These are phyloP conservation scores for Trichoderma koningii DNA, from an alignment of 2,329 filamentous ascomycete species.

Conservation along the genomic window DNA sequence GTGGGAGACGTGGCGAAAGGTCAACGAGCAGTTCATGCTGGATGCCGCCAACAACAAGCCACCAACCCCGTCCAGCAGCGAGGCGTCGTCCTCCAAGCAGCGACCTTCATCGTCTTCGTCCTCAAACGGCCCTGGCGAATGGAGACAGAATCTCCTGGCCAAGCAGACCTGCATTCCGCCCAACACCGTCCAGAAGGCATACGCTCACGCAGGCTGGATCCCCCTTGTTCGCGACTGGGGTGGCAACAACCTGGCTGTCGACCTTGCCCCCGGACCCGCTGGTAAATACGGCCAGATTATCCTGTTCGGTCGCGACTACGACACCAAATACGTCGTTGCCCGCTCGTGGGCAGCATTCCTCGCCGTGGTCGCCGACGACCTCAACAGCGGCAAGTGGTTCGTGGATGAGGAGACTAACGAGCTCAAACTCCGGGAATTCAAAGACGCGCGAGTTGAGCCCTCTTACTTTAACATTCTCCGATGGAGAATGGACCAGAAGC, in stretches of 20 bases:
- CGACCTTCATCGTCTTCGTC: constrained; percentile 50
- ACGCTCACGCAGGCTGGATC: constrained; percentile 94
- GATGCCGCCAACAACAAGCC: constrained; percentile 60
- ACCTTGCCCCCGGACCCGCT: constrained; percentile 84
- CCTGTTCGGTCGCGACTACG: constrained; percentile 94
- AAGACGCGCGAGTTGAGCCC: constrained; percentile 83
- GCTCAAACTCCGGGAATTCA: constrained; percentile 91
- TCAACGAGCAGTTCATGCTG: constrained; percentile 85
- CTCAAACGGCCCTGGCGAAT: constrained; percentile 60
- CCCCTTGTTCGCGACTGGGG: constrained; percentile 96
- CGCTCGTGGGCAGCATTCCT: constrained; percentile 89
- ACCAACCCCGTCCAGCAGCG: constrained; percentile 61
- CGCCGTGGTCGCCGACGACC: constrained; percentile 83
- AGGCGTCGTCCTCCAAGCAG: constrained; percentile 69
- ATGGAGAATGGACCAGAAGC: constrained; percentile 95
- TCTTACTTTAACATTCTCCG: constrained; percentile 91
- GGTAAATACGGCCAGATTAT: constrained; percentile 97
- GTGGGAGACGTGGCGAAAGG: constrained; percentile 93
- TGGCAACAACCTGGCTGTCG: constrained; percentile 93
- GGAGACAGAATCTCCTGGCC: constrained; percentile 81
- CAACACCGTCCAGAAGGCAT: constrained; percentile 85
- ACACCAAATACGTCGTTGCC: constrained; percentile 96
- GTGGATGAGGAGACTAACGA: constrained; percentile 92
- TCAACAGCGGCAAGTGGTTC: constrained; percentile 85
- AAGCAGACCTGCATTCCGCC: constrained; percentile 87